Evolutionary conservation across 2,329 filamentous ascomycete genomes (phyloP), one percentile per base, ranked within the genome.

Genomic region (Colletotrichum endophyticum): DNA sequence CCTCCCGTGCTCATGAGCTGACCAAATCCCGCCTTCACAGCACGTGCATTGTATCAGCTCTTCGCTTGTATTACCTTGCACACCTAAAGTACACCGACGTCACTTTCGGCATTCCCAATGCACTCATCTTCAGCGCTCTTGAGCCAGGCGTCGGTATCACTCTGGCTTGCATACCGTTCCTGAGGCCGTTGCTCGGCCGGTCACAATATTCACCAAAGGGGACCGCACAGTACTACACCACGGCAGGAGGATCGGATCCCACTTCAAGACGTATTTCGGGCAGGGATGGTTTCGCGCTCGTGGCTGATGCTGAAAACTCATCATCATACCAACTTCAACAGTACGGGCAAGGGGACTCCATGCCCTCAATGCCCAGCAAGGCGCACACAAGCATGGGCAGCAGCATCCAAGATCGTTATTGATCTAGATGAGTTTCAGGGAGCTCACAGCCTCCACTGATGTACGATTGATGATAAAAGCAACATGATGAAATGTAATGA

Each of bases 101-200:
- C 57, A 85, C 85, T 19, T 83, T 80, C 64, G 81, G 81, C 9
- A 80, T 84, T 49, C 81, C 83, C 25, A 79, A 78, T 11, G 83
- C 85, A 5, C 82, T 82, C 59, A 79, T 87, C 69, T 86, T 85
- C 78, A 83, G 81, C 19, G 82, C 81, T 12, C 76, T 86, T 22
- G 86, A 87, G 78, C 85, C 85, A 22, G 84, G 80, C 63, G 80
- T 87, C 32, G 85, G 82, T 44, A 82, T 88, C 13, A 83, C 82
- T 9, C 78, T 85, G 15, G 83, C 84, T n/a, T 87, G 84, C 70
- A 80, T 87, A 25, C 85, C 86, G 1, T 81, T 86, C 19, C 80
- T 87, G 36, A 83, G 85, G 1, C 85, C 86, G 8, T 80, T 88
- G 9, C 79, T 88, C 6, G 82, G 77, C 30, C 81, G 76, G 32